phyloP scores from a whole-genome alignment of 768 basidiomycete species.

The Rubroboletus pulcherrimus region DNA sequence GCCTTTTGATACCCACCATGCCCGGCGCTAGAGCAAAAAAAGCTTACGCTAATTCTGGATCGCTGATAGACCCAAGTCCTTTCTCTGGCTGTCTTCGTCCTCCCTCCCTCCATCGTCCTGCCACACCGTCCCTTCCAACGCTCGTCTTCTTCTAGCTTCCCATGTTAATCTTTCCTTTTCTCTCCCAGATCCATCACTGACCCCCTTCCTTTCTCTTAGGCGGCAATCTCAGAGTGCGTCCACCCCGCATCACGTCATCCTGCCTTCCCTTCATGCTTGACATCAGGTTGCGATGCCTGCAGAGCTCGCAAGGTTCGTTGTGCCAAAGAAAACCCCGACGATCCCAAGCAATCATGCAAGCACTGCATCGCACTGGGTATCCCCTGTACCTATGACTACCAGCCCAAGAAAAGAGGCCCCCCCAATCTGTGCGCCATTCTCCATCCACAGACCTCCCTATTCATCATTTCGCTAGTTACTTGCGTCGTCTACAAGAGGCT shows the following conservation, averaged over 20 bases:
- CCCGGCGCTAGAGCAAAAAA: conserved; percentile 48
- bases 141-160: conserved; percentile 14
- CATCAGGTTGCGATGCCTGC: conserved; percentile 79
- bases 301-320: conserved; percentile 85
- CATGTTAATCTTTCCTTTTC: conserved; percentile 37
- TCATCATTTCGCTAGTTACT: conserved; percentile 46
- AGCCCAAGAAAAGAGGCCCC: conserved; percentile 90
- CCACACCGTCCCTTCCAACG: neutral
- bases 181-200: conserved; percentile 31
- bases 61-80: conserved; percentile 40
- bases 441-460: neutral
- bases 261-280: conserved; percentile 20
- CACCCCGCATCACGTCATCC: conserved; percentile 23
- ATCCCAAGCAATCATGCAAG: conserved; percentile 77
- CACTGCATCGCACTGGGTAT: conserved; percentile 81
- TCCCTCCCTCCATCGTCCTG: neutral
- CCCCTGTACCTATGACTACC: conserved; percentile 87
- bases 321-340: conserved; percentile 74
- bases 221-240: conserved; percentile 79
- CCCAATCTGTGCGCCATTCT: conserved; percentile 71
- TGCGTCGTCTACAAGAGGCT: conserved; percentile 77
- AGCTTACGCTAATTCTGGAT: too few relatives aligned
- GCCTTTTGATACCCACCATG: conserved; percentile 36
- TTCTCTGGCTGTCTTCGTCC: conserved; percentile 44
- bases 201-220: conserved; percentile 41